Conservation (phyloP, 805 yeast genomes). For the Barnettozyma californica region DNA sequence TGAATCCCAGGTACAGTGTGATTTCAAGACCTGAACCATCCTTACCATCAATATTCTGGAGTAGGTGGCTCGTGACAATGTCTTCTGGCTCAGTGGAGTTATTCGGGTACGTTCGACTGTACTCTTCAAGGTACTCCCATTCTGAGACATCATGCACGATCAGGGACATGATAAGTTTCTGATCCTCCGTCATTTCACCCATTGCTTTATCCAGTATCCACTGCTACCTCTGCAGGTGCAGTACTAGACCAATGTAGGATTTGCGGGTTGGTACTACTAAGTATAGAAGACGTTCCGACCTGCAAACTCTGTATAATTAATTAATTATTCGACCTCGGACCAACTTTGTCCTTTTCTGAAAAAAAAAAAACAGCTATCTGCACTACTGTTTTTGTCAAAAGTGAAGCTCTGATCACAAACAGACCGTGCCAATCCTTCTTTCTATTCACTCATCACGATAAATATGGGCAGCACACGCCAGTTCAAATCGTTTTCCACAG, state of each 20-base stretch:
- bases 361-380: too few species aligned
- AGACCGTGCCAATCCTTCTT: too few species aligned
- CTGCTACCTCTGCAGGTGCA: neutral
- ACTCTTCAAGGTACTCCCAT: neutral
- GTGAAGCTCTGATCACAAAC: too few species aligned
- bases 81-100: neutral
- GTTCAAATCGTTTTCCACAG: slow-evolving; percentile 27
- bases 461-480: slow-evolving; percentile 1
- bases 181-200: neutral
- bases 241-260: too few species aligned
- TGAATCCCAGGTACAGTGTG: neutral
- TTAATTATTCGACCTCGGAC: too few species aligned
- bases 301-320: too few species aligned
- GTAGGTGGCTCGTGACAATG: neutral
- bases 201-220: neutral
- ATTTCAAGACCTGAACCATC: neutral
- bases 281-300: too few species aligned
- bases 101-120: neutral
- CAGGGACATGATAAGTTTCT: neutral
- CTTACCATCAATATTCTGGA: neutral
- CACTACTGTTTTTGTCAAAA: too few species aligned
- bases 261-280: too few species aligned
- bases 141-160: neutral
- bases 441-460: too few species aligned
- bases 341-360: too few species aligned